A percentile compares a stretch with the other conserved stretches of the same genome.
These are phyloP conservation scores for Fistulifera pelliculosa DNA, from an alignment of 108 stramenopile genomes.

Conservation along the genomic window DNA sequence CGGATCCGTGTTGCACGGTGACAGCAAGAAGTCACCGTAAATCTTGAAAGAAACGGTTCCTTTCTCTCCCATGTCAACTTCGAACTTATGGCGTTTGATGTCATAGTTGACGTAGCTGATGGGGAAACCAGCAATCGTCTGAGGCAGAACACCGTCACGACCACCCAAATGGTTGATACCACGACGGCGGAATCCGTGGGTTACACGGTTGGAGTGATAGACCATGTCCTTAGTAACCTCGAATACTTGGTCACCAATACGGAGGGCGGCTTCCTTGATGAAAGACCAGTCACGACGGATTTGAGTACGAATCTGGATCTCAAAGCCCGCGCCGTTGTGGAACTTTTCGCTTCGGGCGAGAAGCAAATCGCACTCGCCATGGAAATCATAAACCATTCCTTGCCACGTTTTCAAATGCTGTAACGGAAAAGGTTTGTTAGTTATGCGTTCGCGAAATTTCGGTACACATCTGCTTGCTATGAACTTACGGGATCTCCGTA, in stretches of 20 bases:
- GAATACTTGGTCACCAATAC: slow-evolving; percentile 8
- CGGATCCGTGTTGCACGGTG: not conserved
- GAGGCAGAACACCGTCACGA: not conserved
- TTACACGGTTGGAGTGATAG: not conserved
- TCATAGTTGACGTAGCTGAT: not conserved
- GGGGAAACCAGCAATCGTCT: slow-evolving; percentile 2
- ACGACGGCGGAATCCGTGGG: no score
- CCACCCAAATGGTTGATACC: not conserved
- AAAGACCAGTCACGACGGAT: slow-evolving; percentile 7
- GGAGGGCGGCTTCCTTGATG: slow-evolving; percentile 5
- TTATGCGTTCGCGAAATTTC: no score
- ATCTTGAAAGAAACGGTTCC: no score
- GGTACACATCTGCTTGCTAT: no score
- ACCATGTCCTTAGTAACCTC: slow-evolving; percentile 5
- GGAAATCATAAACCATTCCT: slow-evolving; percentile 3
- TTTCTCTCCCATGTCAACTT: slow-evolving; percentile 1
- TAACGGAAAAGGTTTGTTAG: no score
- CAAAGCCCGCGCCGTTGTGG: not conserved
- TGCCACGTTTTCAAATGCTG: slow-evolving; percentile 10
- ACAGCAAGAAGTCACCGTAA: slow-evolving; percentile 2
- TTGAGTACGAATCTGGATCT: slow-evolving; percentile 9
- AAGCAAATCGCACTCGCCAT: slow-evolving; percentile 16
- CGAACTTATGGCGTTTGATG: not conserved
- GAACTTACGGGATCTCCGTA: no score
- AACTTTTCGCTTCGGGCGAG: not conserved